Evolutionary conservation across 257 asterid genomes (phyloP).

Genomic region (Penstemon newberryi): DNA sequence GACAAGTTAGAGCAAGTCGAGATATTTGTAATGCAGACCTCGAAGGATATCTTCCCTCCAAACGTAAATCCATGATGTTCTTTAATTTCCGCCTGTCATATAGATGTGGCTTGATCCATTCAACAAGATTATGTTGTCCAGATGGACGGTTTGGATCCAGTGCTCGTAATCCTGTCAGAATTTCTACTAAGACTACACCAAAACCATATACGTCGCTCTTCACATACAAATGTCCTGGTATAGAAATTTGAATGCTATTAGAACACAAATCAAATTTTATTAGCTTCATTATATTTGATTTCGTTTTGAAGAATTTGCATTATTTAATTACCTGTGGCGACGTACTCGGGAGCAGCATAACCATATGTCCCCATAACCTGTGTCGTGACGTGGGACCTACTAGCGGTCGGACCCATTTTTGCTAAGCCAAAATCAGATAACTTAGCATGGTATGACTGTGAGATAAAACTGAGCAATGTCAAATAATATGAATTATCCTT

Average conservation of each 20-base stretch:
- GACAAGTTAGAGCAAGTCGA: constrained; percentile 35
- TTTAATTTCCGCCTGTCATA: constrained; percentile 22
- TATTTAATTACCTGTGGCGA: constrained; percentile 30
- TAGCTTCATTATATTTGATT: not conserved
- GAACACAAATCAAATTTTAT: not conserved
- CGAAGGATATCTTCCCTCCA: constrained; percentile 31
- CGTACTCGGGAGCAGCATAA: constrained; percentile 42
- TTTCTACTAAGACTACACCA: constrained; percentile 40
- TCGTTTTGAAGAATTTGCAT: not conserved
- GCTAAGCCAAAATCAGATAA: constrained; percentile 44
- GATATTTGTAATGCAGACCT: constrained; percentile 27
- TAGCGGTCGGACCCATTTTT: constrained; percentile 31
- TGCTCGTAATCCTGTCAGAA: constrained; percentile 38
- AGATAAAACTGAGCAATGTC: constrained; percentile 6
- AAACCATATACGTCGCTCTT: constrained; percentile 45
- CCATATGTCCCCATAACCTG: constrained; percentile 38
- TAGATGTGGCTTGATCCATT: constrained; percentile 35
- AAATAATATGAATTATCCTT: not conserved
- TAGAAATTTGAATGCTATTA: constrained; percentile 13
- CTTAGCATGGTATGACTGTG: constrained; percentile 39
- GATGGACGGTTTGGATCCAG: constrained; percentile 20
- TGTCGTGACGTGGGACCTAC: constrained; percentile 31
- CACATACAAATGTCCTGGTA: constrained; percentile 38
- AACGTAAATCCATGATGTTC: constrained; percentile 33
- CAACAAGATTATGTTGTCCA: constrained; percentile 19